A percentile compares a stretch with the other conserved stretches of the same genome.
These are phyloP conservation scores for Phialophora tarda DNA, from an alignment of 2,329 filamentous ascomycete species.

Conservation along the genomic window DNA sequence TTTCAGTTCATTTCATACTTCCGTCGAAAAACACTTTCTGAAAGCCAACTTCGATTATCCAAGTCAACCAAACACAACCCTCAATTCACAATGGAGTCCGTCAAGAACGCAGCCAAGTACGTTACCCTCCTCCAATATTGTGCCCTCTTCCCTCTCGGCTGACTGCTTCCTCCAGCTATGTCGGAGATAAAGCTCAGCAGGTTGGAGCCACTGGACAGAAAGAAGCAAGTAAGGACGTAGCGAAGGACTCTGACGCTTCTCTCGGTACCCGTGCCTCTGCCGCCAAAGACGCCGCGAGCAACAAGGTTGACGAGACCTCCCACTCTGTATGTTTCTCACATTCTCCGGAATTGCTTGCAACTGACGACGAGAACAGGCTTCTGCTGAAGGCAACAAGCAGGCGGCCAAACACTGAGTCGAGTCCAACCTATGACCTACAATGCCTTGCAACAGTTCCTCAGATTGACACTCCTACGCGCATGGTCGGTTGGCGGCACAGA, in stretches of 20 bases:
- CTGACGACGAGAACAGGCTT: conserved; percentile 34
- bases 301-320: conserved; percentile 59
- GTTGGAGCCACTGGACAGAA: conserved; percentile 60
- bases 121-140: background rate
- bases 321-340: conserved; percentile 26
- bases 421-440: conserved; percentile 8
- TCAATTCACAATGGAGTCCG: background rate
- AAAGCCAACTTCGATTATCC: background rate
- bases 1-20: too few species aligned
- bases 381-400: conserved; percentile 40
- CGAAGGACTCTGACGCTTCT: conserved; percentile 64
- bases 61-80: background rate
- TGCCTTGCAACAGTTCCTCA: conserved; percentile 27
- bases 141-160: conserved; percentile 2
- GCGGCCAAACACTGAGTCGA: conserved; percentile 38
- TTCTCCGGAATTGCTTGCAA: background rate
- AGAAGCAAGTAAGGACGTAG: conserved; percentile 72
- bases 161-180: conserved; percentile 68
- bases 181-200: conserved; percentile 68
- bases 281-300: conserved; percentile 57
- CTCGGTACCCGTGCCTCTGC: conserved; percentile 61
- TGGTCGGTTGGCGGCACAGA: conserved; percentile 20
- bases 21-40: too few species aligned
- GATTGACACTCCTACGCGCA: conserved; percentile 8
- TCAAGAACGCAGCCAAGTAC: background rate